Base-by-base conservation (phyloP, 257 asterid species). In the Solanum bulbocastanum region DNA sequence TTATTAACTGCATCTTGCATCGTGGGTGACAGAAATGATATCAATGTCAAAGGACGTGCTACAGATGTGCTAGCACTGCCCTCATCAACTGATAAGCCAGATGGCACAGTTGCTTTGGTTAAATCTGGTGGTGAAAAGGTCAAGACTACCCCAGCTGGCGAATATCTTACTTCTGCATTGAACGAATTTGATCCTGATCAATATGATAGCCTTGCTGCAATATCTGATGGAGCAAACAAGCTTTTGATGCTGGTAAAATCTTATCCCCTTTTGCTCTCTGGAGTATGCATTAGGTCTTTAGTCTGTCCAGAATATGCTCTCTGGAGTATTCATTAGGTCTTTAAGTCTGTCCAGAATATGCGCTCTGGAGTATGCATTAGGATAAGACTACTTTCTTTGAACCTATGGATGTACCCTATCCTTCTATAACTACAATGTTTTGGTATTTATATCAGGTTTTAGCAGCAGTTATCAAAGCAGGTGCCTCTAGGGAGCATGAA, bases 401-500 rank as follows among this genome's bases (percentile, higher is more conserved):
- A 58, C 13, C 4, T 40, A 25, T 2, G 0, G 4, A 58, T 37
- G 35, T 7, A 76, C 66, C 37, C 40, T 86, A 46, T 18, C 42
- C 85, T 87, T 35, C 81, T 86, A 86, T 92, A 87, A 89, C 84
- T 83, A 79, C 88, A 84, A 56, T 81, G 87, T 88, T 37, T 83
- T 86, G 88, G 86, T 83, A 37, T 58, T 84, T 76, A 71, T 88
- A 89, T 87, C 92, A 97, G 99, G 99, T 97, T 91, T 91, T 97
- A 91, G 99, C 99, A 88, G 99, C 99, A 74, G 99, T 97, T 76
- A 96, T 97, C 83, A 97, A 97, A 92, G 99, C 99, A 74, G 99
- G 99, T 88, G 99, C 99, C 90, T 95, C 99, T 37, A 94, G 99
- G 91, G 99, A 97, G 93, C 99, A 96, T 88, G 99, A 97, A 90